These are phyloP conservation scores for Glycine tomentella DNA, from an alignment of 306 rosid genomes.

Conservation along the genomic window DNA sequence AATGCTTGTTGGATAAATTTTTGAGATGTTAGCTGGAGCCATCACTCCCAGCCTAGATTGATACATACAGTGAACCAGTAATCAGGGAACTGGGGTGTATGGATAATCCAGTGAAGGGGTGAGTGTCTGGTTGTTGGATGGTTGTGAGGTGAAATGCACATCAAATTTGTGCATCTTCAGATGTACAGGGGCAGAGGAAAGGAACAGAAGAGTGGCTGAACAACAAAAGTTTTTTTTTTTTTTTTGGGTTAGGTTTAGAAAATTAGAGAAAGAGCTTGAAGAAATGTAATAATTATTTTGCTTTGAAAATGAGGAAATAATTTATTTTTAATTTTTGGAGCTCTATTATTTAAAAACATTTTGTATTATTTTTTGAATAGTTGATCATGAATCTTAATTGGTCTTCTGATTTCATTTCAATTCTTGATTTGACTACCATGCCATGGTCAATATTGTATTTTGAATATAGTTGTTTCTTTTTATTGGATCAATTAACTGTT, in stretches of 20 bases:
- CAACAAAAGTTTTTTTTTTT: neutral
- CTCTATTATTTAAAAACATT: neutral
- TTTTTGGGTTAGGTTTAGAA: neutral
- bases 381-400: slow-evolving; percentile 35
- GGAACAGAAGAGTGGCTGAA: neutral
- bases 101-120: neutral
- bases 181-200: neutral
- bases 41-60: neutral
- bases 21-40: neutral
- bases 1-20: neutral
- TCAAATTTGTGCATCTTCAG: slow-evolving; percentile 2
- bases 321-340: slow-evolving; percentile 4
- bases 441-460: neutral
- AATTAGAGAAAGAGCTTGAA: neutral
- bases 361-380: neutral
- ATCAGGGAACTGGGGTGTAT: neutral
- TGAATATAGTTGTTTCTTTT: neutral
- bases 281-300: neutral
- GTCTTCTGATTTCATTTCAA: neutral
- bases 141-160: neutral
- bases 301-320: neutral
- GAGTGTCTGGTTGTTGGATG: neutral
- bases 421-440: slow-evolving; percentile 23
- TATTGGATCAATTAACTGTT: slow-evolving; percentile 6
- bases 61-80: neutral